Percentiles rank a stretch among this genome's conserved stretches.
These are phyloP conservation scores for Lipomyces spencermartinsiae DNA, from an alignment of 805 yeast species.

Conservation along the genomic window DNA sequence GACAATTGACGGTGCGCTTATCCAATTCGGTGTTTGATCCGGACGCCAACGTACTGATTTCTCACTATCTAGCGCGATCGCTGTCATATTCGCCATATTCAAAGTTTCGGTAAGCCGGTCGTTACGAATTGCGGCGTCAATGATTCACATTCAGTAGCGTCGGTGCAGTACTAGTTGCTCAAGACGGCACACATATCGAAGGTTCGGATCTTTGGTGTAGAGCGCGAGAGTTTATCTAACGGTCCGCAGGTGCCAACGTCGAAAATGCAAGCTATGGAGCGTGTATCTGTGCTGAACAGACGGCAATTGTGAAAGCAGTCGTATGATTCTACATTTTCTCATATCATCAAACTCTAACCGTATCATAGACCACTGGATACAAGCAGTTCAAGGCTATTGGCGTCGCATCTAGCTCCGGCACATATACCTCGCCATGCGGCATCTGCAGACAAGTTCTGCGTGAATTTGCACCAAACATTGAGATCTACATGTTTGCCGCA, in stretches of 20 bases:
- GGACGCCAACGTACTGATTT: slow-evolving; percentile 9
- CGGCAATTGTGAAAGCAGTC: slow-evolving; percentile 65
- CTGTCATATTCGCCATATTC: slow-evolving; percentile 74
- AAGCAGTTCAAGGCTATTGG: slow-evolving; percentile 64
- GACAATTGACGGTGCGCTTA: slow-evolving; percentile 27
- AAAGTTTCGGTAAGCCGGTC: slow-evolving; percentile 52
- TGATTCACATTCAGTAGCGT: slow-evolving; percentile 54
- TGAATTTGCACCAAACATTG: slow-evolving; percentile 70
- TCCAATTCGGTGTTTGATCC: slow-evolving; percentile 18
- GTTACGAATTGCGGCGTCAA: not conserved
- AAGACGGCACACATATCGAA: slow-evolving; percentile 52
- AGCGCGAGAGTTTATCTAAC: not conserved
- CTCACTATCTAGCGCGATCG: slow-evolving; percentile 50
- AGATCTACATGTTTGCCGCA: slow-evolving; percentile 72
- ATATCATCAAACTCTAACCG: not conserved
- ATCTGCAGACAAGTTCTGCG: slow-evolving; percentile 89
- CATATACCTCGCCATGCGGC: slow-evolving; percentile 86
- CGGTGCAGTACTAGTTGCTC: slow-evolving; percentile 74
- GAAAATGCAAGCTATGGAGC: slow-evolving; percentile 93
- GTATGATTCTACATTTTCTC: slow-evolving; percentile 40
- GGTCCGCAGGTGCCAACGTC: slow-evolving; percentile 75
- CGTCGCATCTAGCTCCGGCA: slow-evolving; percentile 63
- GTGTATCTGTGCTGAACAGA: slow-evolving; percentile 76
- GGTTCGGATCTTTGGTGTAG: slow-evolving; percentile 10
- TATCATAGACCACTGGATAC: slow-evolving; percentile 42